Percentiles rank a stretch among this genome's conserved stretches.
phyloP scores from a whole-genome alignment of 2,329 filamentous ascomycete species.

The Penicillium sclerotigenum region DNA sequence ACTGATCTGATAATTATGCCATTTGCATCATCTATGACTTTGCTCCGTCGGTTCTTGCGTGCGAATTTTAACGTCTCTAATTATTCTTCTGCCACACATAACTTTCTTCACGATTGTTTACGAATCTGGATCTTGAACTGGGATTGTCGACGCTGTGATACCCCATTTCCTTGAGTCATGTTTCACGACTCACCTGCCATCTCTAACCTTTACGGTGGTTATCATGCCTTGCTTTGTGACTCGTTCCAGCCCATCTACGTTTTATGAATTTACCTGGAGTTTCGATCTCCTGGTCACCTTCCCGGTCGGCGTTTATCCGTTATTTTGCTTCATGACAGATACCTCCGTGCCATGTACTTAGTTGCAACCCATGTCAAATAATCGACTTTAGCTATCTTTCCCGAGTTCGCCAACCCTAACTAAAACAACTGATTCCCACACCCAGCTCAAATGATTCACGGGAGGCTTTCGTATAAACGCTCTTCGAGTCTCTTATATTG shows the following conservation, averaged over 20 bases:
- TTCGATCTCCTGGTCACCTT: constrained; percentile 8
- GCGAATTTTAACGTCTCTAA: constrained; percentile 1
- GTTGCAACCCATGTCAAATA: constrained; percentile 25
- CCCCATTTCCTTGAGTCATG: constrained; percentile 22
- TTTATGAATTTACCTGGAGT: constrained; percentile 1
- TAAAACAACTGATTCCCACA: background rate
- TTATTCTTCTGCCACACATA: constrained; percentile 14
- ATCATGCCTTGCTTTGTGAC: constrained; percentile 7
- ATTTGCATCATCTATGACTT: background rate
- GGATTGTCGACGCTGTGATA: constrained; percentile 25
- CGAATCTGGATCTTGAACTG: constrained; percentile 9
- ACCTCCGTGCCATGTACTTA: constrained; percentile 36
- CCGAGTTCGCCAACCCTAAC: background rate
- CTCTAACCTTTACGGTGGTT: constrained; percentile 2
- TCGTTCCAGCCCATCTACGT: background rate
- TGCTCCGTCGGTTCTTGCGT: constrained; percentile 6
- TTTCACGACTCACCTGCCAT: constrained; percentile 24
- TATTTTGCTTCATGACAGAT: constrained; percentile 27
- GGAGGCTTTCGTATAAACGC: background rate
- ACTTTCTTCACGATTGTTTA: constrained; percentile 14
- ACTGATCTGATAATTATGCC: constrained; percentile 17
- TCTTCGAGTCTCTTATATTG: background rate
- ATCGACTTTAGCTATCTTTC: constrained; percentile 9
- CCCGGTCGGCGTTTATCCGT: constrained; percentile 12
- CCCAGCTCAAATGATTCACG: background rate